Conservation (phyloP, 371 early-diverging fungal species). For the Apophysomyces elegans region DNA sequence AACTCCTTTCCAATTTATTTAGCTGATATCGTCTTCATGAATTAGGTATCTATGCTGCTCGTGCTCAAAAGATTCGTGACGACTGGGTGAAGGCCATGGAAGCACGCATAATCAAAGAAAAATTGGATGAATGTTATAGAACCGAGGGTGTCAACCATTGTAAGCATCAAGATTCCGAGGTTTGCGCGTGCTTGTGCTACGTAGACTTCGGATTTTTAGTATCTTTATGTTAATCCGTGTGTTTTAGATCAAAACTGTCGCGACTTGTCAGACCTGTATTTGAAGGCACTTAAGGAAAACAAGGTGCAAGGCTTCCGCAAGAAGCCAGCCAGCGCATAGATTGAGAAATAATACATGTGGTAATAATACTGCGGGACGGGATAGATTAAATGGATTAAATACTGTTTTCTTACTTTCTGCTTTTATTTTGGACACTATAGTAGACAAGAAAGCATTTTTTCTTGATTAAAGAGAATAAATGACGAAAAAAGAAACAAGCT, state of each 20-base stretch:
- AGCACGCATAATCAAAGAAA: slow-evolving; percentile 74
- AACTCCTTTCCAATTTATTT: slow-evolving; percentile 5
- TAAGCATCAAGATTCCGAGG: slow-evolving; percentile 41
- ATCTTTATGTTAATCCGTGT: not conserved
- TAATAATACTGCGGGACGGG: not conserved
- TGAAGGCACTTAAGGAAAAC: slow-evolving; percentile 48
- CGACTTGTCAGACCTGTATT: slow-evolving; percentile 51
- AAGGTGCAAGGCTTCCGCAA: slow-evolving; percentile 57
- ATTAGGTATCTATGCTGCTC: slow-evolving; percentile 74
- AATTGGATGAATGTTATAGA: slow-evolving; percentile 78
- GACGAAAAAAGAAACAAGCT: too few species aligned
- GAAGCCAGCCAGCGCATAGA: slow-evolving; percentile 26
- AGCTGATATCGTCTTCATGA: not conserved
- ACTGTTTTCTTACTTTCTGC: not conserved
- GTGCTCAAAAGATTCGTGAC: slow-evolving; percentile 78
- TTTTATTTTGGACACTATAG: not conserved
- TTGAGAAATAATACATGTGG: not conserved
- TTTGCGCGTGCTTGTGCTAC: not conserved
- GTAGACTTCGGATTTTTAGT: not conserved
- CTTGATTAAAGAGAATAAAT: too few species aligned
- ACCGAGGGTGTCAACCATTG: slow-evolving; percentile 86
- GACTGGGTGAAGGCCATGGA: slow-evolving; percentile 88
- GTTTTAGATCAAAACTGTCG: slow-evolving; percentile 50
- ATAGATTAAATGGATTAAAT: not conserved
- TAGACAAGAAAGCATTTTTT: not conserved